A percentile compares a stretch with the other conserved stretches of the same genome.
phyloP scores from a whole-genome alignment of 1,284 basidiomycete species.

The Trichosporon inkin region DNA sequence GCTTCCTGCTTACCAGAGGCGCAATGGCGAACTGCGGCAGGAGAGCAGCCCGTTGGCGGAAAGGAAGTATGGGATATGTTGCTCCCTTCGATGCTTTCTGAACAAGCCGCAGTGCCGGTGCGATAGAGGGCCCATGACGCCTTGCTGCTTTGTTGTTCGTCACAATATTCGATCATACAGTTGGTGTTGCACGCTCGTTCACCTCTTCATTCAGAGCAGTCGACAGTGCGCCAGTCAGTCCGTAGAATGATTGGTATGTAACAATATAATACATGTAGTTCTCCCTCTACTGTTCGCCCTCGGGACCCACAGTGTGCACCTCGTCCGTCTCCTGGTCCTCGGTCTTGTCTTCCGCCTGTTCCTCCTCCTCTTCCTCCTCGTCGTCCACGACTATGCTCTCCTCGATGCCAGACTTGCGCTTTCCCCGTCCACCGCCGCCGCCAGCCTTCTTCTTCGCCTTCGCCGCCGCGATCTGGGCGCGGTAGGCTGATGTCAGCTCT shows the following conservation, averaged over 20 bases:
- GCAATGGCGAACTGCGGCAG: too few species aligned
- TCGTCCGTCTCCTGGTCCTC: constrained; percentile 10
- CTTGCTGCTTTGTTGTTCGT: too few species aligned
- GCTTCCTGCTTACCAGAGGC: too few species aligned
- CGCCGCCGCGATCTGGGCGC: constrained; percentile 25
- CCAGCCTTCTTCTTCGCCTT: constrained; percentile 37
- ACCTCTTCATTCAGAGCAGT: too few species aligned
- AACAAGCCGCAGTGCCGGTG: too few species aligned
- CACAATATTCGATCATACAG: too few species aligned
- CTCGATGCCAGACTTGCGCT: constrained; percentile 37
- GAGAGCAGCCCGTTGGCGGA: too few species aligned
- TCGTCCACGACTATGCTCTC: constrained; percentile 28
- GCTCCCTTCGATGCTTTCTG: too few species aligned
- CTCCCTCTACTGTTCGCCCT: not conserved
- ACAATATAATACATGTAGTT: not conserved
- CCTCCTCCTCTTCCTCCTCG: constrained; percentile 40
- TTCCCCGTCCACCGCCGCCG: constrained; percentile 38
- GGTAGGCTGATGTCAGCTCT: constrained; percentile 31
- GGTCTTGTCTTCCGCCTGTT: constrained; percentile 23
- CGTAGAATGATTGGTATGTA: not conserved
- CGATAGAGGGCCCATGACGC: too few species aligned
- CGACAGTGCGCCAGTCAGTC: too few species aligned
- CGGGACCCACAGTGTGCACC: not conserved
- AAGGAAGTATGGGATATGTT: too few species aligned
- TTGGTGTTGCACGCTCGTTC: too few species aligned